Conservation (phyloP, 2,329 filamentous ascomycete genomes). For the Fusarium sp. region DNA sequence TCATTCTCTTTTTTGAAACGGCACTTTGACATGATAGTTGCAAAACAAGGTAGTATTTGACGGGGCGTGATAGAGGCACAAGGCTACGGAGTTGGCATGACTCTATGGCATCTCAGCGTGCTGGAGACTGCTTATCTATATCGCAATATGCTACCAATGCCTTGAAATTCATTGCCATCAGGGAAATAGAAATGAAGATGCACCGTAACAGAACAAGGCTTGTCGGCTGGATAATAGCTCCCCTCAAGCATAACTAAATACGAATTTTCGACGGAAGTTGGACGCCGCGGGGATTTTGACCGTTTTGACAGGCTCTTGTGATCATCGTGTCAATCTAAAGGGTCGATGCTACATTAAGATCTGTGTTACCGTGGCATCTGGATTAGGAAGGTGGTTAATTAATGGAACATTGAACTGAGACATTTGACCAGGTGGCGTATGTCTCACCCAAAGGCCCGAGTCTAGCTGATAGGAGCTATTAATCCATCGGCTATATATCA, state of each 20-base stretch:
- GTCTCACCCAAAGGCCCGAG: slow-evolving; percentile 10
- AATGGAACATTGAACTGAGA: slow-evolving; percentile 12
- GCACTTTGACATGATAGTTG: slow-evolving; percentile 6
- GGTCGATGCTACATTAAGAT: slow-evolving; percentile 16
- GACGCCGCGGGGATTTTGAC: not conserved
- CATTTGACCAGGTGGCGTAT: slow-evolving; percentile 26
- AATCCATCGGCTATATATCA: not conserved
- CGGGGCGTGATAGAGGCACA: slow-evolving; percentile 24
- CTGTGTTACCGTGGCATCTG: not conserved
- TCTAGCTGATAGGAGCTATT: slow-evolving; percentile 1
- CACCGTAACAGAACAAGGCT: not conserved
- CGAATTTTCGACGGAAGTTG: not conserved
- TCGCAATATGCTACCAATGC: too few relatives aligned
- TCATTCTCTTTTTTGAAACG: not conserved
- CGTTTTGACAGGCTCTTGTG: slow-evolving; percentile 2
- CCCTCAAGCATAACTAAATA: too few relatives aligned
- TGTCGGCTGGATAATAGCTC: too few relatives aligned
- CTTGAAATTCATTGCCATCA: too few relatives aligned
- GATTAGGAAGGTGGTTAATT: slow-evolving; percentile 24
- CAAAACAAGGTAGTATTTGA: slow-evolving; percentile 17
- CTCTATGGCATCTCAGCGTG: not conserved
- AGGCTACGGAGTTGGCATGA: not conserved
- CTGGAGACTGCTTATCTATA: too few relatives aligned
- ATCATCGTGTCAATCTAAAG: not conserved
- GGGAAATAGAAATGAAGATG: not conserved